These are phyloP conservation scores for Leptographium lundbergii DNA, from an alignment of 2,329 filamentous ascomycete genomes.

Conservation along the genomic window DNA sequence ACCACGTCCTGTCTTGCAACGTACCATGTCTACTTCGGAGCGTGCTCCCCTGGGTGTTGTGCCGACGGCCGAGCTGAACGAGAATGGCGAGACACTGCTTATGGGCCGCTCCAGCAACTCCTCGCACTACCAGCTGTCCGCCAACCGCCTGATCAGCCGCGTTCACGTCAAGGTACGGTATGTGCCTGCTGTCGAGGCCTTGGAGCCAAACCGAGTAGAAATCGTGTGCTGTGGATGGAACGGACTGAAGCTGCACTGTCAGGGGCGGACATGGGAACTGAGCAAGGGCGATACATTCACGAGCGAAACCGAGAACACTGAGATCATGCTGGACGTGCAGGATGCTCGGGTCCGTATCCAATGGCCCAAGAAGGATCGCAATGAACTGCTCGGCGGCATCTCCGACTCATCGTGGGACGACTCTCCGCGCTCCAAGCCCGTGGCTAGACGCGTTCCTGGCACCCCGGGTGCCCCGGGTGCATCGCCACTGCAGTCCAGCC, in stretches of 20 bases:
- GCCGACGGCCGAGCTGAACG: conserved; percentile 68
- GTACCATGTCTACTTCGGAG: conserved; percentile 58
- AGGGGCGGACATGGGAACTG: conserved; percentile 75
- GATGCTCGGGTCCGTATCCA: conserved; percentile 79
- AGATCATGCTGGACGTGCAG: conserved; percentile 93
- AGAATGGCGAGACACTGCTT: conserved; percentile 66
- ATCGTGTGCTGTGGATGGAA: conserved; percentile 95
- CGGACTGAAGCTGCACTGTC: conserved; percentile 82
- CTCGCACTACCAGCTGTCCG: conserved; percentile 86
- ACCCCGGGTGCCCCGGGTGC: conserved; percentile 13
- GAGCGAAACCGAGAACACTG: conserved; percentile 74
- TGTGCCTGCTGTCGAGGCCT: conserved; percentile 52
- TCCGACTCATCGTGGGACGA: conserved; percentile 65
- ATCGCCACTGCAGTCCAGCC: conserved; percentile 42
- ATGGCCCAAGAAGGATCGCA: conserved; percentile 53
- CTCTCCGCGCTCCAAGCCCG: conserved; percentile 30
- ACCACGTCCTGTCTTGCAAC: conserved; percentile 37
- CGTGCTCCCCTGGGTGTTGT: conserved; percentile 73
- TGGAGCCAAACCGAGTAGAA: conserved; percentile 68
- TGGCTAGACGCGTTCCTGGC: conserved; percentile 11
- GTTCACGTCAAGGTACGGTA: conserved; percentile 86
- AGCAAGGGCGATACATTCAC: conserved; percentile 80
- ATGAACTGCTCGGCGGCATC: conserved; percentile 34
- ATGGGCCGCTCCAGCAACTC: conserved; percentile 94
- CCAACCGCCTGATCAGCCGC: conserved; percentile 84